Percentiles rank a stretch among this genome's conserved stretches.
Conservation (phyloP, 768 basidiomycete species). For the Tricholoma hemisulphureum region DNA sequence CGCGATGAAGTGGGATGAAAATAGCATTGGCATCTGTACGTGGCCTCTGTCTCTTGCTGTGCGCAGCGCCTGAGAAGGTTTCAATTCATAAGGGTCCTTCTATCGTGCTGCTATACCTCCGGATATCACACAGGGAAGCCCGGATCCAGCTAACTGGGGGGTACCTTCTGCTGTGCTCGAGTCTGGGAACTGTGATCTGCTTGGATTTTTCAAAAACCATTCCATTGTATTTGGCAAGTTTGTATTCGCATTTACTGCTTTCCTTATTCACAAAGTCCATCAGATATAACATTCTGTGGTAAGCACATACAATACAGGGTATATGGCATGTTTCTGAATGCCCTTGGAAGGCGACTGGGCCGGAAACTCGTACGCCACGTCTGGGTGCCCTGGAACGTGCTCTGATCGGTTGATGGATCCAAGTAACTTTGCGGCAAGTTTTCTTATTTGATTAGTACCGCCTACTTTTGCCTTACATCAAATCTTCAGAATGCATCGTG, state of each 20-base stretch:
- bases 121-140: slow-evolving; percentile 60
- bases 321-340: background rate
- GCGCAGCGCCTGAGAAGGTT: background rate
- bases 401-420: slow-evolving; percentile 61
- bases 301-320: slow-evolving; percentile 18
- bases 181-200: slow-evolving; percentile 53
- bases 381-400: slow-evolving; percentile 75
- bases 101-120: slow-evolving; percentile 73
- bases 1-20: slow-evolving; percentile 86
- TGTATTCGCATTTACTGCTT: slow-evolving; percentile 23
- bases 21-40: slow-evolving; percentile 74
- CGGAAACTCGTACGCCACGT: slow-evolving; percentile 74
- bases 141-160: slow-evolving; percentile 69
- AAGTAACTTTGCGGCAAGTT: slow-evolving; percentile 64
- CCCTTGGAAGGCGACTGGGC: slow-evolving; percentile 70
- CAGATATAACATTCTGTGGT: slow-evolving; percentile 86
- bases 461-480: background rate
- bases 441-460: slow-evolving; percentile 4
- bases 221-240: slow-evolving; percentile 71
- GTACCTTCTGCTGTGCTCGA: slow-evolving; percentile 60
- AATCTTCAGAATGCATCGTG: slow-evolving; percentile 67
- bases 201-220: slow-evolving; percentile 63
- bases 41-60: slow-evolving; percentile 5
- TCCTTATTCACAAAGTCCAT: background rate
- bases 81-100: slow-evolving; percentile 62